Evolutionary conservation across 306 rosid species (phyloP).

Genomic region (Quercus glauca): DNA sequence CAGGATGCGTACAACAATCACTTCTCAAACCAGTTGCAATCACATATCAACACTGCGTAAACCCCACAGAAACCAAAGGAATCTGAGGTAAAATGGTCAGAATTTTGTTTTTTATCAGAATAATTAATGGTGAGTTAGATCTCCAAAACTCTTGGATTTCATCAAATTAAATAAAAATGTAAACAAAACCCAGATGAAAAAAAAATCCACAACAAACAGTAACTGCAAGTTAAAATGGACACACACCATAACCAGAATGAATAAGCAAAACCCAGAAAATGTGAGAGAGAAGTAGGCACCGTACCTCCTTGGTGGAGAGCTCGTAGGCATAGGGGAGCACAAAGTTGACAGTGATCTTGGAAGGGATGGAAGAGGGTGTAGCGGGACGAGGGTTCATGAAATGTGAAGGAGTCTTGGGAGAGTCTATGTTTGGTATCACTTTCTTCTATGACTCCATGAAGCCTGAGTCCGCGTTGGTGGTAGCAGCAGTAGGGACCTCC

Average conservation of each 20-base stretch:
- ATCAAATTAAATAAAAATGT: not conserved
- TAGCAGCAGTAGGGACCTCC: conserved; percentile 43
- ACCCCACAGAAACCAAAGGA: not conserved
- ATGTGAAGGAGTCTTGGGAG: conserved; percentile 70
- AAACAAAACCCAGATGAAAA: not conserved
- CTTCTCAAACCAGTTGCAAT: not conserved
- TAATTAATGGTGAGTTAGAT: not conserved
- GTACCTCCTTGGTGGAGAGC: conserved; percentile 85
- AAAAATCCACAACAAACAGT: not conserved
- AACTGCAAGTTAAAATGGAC: not conserved
- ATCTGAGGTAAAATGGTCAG: not conserved
- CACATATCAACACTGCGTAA: not conserved
- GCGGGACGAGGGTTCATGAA: conserved; percentile 78
- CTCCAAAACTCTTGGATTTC: not conserved
- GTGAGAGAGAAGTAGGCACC: not conserved
- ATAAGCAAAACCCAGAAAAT: not conserved
- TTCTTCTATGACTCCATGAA: conserved; percentile 78
- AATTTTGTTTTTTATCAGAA: too few relatives aligned
- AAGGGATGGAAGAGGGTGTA: conserved; percentile 58
- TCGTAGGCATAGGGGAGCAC: conserved; percentile 88
- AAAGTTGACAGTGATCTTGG: conserved; percentile 90
- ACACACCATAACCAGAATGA: not conserved
- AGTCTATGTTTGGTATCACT: conserved; percentile 56
- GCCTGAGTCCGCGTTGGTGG: conserved; percentile 2
- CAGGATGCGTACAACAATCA: not conserved